phyloP scores from a whole-genome alignment of 1,284 basidiomycete genomes.

The Testicularia cyperi region DNA sequence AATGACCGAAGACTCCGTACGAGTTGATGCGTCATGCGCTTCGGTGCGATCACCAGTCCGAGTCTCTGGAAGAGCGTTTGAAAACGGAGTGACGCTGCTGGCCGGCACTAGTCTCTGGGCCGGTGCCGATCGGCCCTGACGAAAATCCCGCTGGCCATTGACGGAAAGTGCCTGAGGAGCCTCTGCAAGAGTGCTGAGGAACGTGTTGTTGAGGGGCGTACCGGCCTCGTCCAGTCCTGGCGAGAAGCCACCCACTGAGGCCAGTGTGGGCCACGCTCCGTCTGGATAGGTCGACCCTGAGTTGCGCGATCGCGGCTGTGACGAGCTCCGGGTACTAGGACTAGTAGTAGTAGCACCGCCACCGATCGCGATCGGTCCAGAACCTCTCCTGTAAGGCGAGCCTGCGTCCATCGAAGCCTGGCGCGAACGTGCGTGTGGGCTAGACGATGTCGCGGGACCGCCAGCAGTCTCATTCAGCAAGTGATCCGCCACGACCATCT shows the following conservation, averaged over 20 bases:
- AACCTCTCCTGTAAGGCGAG: slow-evolving; percentile 18
- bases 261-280: slow-evolving; percentile 4
- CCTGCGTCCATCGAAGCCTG: slow-evolving; percentile 12
- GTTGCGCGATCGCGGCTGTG: background rate
- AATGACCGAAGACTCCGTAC: no score
- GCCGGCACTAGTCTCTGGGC: slow-evolving; percentile 33
- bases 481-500: slow-evolving; percentile 23
- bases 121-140: slow-evolving; percentile 41
- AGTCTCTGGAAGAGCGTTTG: no score
- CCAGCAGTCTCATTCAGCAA: slow-evolving; percentile 14
- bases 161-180: slow-evolving; percentile 24
- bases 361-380: slow-evolving; percentile 22
- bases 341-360: slow-evolving; percentile 2
- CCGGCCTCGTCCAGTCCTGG: slow-evolving; percentile 43
- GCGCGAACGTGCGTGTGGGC: slow-evolving; percentile 2
- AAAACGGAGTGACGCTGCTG: no score
- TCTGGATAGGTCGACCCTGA: no score
- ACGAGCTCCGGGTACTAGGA: no score
- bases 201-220: slow-evolving; percentile 64
- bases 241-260: slow-evolving; percentile 21
- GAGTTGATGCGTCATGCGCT: no score
- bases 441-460: background rate
- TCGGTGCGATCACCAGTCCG: no score
- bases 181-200: slow-evolving; percentile 63
- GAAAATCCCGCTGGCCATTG: slow-evolving; percentile 23